phyloP scores from a whole-genome alignment of 1,139 yeast genomes.

The Suhomyces bolitotheri region DNA sequence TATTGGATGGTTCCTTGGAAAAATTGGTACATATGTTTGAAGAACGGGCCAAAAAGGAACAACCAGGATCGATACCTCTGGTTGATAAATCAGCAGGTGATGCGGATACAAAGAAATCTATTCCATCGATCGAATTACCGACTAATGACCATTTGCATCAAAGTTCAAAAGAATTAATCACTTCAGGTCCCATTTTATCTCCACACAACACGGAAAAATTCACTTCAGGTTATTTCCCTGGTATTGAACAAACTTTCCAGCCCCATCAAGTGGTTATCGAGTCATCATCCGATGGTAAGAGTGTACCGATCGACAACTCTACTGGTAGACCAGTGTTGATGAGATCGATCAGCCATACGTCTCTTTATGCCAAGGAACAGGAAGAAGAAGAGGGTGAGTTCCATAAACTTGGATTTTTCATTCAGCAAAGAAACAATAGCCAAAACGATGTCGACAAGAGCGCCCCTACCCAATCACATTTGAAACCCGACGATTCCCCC shows the following conservation, averaged over 20 bases:
- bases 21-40: conserved; percentile 46
- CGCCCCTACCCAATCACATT: neutral
- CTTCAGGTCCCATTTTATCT: conserved; percentile 56
- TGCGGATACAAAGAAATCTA: neutral
- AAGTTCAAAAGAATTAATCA: conserved; percentile 51
- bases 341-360: conserved; percentile 64
- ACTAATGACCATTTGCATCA: conserved; percentile 43
- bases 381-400: conserved; percentile 92
- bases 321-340: conserved; percentile 73
- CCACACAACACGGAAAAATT: conserved; percentile 34
- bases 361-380: conserved; percentile 67
- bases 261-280: conserved; percentile 75
- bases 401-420: conserved; percentile 78
- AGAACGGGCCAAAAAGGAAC: conserved; percentile 33
- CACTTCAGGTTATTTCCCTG: conserved; percentile 28
- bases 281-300: conserved; percentile 53
- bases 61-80: neutral
- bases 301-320: conserved; percentile 59
- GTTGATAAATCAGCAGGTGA: neutral
- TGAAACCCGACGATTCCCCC: conserved; percentile 28
- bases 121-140: conserved; percentile 7
- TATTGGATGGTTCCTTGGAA: conserved; percentile 45
- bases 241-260: conserved; percentile 33
- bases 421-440: conserved; percentile 53
- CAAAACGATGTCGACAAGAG: neutral